phyloP scores from a whole-genome alignment of 768 basidiomycete genomes.

The Phlegmacium glaucopus region DNA sequence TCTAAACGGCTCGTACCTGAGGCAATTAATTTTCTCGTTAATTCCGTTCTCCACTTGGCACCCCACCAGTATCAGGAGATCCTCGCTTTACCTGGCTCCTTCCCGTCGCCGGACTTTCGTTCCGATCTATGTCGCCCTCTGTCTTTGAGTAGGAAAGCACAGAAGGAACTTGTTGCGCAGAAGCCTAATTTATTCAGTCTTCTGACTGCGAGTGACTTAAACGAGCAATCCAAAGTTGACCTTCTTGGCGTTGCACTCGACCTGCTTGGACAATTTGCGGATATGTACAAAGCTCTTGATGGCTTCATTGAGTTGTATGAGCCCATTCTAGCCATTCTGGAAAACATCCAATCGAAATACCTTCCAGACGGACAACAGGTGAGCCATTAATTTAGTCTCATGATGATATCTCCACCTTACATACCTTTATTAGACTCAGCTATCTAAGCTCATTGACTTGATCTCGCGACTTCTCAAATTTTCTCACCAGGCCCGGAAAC shows the following conservation, averaged over 20 bases:
- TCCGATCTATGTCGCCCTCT: constrained; percentile 40
- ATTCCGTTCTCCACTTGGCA: constrained; percentile 67
- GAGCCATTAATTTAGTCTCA: constrained; percentile 7
- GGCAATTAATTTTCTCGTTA: constrained; percentile 76
- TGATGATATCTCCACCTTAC: constrained; percentile 4
- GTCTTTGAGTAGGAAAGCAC: constrained; percentile 38
- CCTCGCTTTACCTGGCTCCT: constrained; percentile 58
- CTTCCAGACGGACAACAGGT: constrained; percentile 60
- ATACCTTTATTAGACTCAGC: constrained; percentile 38
- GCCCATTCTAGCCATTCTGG: constrained; percentile 62
- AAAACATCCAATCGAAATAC: constrained; percentile 40
- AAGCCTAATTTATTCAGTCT: constrained; percentile 49
- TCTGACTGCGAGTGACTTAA: constrained; percentile 29
- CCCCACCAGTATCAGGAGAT: constrained; percentile 52
- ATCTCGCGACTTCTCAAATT: constrained; percentile 70
- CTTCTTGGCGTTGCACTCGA: constrained; percentile 59
- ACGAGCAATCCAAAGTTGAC: constrained; percentile 71
- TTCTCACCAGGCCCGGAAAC: constrained; percentile 64
- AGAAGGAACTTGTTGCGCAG: constrained; percentile 33
- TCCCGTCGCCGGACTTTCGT: constrained; percentile 70
- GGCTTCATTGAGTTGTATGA: constrained; percentile 85
- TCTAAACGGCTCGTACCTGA: constrained; percentile 91
- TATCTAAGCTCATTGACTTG: constrained; percentile 44
- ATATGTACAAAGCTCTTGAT: constrained; percentile 72
- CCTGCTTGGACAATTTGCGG: constrained; percentile 65